phyloP scores from a whole-genome alignment of 169 alveolate genomes.

The Plasmodium inui region DNA sequence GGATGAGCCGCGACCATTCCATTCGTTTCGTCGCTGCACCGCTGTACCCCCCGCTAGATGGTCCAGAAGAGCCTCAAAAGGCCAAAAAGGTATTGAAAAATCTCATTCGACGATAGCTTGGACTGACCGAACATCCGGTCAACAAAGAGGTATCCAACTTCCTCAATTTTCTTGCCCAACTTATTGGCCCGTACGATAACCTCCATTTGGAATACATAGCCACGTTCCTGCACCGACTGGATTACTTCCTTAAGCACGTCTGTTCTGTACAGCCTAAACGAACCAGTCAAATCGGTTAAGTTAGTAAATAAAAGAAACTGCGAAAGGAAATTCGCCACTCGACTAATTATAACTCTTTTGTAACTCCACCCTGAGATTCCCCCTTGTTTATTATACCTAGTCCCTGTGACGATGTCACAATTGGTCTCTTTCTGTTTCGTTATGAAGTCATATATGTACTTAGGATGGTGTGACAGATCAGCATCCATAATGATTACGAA shows the following conservation, averaged over 20 bases:
- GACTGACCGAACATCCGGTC: slow-evolving; percentile 97
- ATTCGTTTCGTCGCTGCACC: neutral
- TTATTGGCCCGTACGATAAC: slow-evolving; percentile 94
- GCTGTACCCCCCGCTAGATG: slow-evolving; percentile 55
- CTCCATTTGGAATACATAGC: slow-evolving; percentile 98
- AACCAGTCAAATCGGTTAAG: slow-evolving; percentile 95
- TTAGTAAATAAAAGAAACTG: slow-evolving; percentile 87
- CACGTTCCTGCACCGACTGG: slow-evolving; percentile 78
- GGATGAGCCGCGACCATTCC: neutral
- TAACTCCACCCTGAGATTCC: slow-evolving; percentile 98
- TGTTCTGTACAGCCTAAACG: slow-evolving; percentile 94
- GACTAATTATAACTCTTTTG: slow-evolving; percentile 92
- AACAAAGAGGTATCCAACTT: slow-evolving; percentile 97
- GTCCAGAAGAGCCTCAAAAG: slow-evolving; percentile 90
- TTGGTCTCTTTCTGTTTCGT: slow-evolving; percentile 90
- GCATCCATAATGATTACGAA: slow-evolving; percentile 97
- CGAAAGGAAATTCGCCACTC: slow-evolving; percentile 95
- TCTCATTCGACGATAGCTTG: slow-evolving; percentile 95
- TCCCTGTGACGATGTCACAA: slow-evolving; percentile 96
- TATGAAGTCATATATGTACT: slow-evolving; percentile 92
- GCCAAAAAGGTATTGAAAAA: slow-evolving; percentile 92
- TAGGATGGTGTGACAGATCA: slow-evolving; percentile 98
- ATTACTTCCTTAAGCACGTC: slow-evolving; percentile 88
- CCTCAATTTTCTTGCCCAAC: slow-evolving; percentile 91
- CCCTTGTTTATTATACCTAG: slow-evolving; percentile 94